Evolutionary conservation across 179 eudicot genomes (phyloP).

Genomic region (Amaranthus tricolor): DNA sequence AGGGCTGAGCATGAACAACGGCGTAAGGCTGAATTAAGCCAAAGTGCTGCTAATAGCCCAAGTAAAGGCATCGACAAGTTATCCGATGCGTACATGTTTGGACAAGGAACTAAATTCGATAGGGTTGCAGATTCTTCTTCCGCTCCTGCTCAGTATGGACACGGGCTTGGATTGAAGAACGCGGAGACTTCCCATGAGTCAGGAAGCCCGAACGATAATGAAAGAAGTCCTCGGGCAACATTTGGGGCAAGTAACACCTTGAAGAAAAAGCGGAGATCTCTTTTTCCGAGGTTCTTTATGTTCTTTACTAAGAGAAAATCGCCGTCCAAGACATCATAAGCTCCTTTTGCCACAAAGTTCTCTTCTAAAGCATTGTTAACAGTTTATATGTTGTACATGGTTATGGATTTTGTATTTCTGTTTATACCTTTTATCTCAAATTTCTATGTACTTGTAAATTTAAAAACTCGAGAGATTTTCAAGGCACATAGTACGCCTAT

Average conservation of each 20-base stretch:
- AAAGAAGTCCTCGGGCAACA: conserved; percentile 34
- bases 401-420: conserved; percentile 14
- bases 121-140: conserved; percentile 30
- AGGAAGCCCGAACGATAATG: conserved; percentile 20
- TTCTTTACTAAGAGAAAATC: conserved; percentile 57
- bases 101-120: conserved; percentile 40
- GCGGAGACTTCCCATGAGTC: conserved; percentile 19
- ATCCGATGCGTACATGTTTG: conserved; percentile 34
- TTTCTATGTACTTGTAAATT: conserved; percentile 28
- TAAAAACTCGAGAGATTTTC: not conserved
- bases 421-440: not conserved
- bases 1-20: conserved; percentile 71
- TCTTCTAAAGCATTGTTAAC: not conserved
- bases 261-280: conserved; percentile 61
- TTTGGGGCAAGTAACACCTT: conserved; percentile 31
- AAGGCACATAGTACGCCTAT: conserved; percentile 16
- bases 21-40: conserved; percentile 54
- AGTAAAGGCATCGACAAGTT: conserved; percentile 36
- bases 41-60: conserved; percentile 38
- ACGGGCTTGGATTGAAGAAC: conserved; percentile 31
- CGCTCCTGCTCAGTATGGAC: conserved; percentile 24
- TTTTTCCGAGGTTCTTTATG: conserved; percentile 81
- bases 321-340: conserved; percentile 30
- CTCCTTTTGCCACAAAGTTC: conserved; percentile 8
- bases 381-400: not conserved